Percentiles rank a stretch among this genome's conserved stretches.
Conservation (phyloP, 805 yeast genomes). For the Yarrowia sp. region DNA sequence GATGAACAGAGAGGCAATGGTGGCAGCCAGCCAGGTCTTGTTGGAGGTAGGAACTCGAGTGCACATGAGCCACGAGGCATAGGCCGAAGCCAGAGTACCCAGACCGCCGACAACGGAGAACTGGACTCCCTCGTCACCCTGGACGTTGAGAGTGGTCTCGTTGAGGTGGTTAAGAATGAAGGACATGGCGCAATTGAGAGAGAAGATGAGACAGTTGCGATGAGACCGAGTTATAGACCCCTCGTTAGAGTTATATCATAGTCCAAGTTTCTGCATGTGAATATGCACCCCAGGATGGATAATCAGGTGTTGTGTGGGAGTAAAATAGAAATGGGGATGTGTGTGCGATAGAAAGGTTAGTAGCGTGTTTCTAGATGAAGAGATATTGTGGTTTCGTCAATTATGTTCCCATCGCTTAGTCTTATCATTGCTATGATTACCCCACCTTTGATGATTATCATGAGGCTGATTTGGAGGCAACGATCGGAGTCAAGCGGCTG, state of each 20-base stretch:
- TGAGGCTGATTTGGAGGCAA: not conserved
- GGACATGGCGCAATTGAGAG: conserved; percentile 2
- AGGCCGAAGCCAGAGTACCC: conserved; percentile 21
- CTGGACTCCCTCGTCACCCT: conserved; percentile 32
- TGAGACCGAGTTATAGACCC: not conserved
- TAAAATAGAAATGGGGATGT: too few relatives aligned
- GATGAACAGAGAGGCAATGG: not conserved
- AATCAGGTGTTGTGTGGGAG: too few relatives aligned
- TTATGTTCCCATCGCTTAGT: not conserved
- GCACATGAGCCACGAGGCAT: conserved; percentile 23
- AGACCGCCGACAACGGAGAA: conserved; percentile 4
- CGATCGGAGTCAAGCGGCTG: not conserved
- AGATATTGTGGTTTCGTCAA: too few relatives aligned
- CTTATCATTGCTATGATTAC: not conserved
- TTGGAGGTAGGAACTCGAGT: conserved; percentile 13
- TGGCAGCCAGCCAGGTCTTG: conserved; percentile 24
- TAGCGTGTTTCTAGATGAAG: too few relatives aligned
- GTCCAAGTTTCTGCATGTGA: conserved; percentile 35
- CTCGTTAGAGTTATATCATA: conserved; percentile 14
- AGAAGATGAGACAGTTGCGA: not conserved
- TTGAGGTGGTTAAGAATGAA: conserved; percentile 11
- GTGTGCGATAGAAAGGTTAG: too few relatives aligned
- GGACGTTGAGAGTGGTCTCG: conserved; percentile 8
- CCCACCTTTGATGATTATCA: not conserved
- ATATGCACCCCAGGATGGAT: conserved; percentile 19